These are phyloP conservation scores for Leucaena leucocephala DNA, from an alignment of 306 rosid genomes.

Conservation along the genomic window DNA sequence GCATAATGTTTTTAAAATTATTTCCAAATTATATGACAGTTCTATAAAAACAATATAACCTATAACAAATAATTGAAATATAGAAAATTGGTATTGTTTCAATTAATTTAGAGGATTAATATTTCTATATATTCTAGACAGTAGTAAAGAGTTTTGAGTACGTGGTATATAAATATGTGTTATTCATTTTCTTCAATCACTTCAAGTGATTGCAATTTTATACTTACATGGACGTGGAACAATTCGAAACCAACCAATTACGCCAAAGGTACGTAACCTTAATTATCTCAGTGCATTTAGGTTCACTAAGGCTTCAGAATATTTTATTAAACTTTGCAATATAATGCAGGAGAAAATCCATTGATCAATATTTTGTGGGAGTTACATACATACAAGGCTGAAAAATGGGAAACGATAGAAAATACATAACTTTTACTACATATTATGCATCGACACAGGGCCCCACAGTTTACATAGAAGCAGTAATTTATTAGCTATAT, in stretches of 20 bases:
- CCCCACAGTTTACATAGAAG: neutral
- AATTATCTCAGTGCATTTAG: neutral
- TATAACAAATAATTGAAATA: neutral
- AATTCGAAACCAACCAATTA: neutral
- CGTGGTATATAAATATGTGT: neutral
- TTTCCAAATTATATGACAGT: neutral
- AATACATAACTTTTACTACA: constrained; percentile 27
- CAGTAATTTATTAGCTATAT: constrained; percentile 19
- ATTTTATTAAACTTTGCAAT: neutral
- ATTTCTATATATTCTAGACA: neutral
- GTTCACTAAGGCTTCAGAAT: neutral
- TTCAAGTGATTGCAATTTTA: neutral
- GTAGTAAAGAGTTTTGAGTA: neutral
- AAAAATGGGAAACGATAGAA: constrained; percentile 12
- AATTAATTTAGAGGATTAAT: neutral
- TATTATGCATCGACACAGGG: constrained; percentile 30
- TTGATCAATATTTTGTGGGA: neutral
- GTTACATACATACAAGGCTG: neutral
- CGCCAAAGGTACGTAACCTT: neutral
- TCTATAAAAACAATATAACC: neutral
- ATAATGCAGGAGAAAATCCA: neutral
- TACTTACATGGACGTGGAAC: neutral
- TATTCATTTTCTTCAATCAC: neutral
- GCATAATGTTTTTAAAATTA: neutral
- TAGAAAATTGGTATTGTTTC: neutral